Conservation (phyloP, 2,329 filamentous ascomycete species). For the Pseudocercospora fijiensis region DNA sequence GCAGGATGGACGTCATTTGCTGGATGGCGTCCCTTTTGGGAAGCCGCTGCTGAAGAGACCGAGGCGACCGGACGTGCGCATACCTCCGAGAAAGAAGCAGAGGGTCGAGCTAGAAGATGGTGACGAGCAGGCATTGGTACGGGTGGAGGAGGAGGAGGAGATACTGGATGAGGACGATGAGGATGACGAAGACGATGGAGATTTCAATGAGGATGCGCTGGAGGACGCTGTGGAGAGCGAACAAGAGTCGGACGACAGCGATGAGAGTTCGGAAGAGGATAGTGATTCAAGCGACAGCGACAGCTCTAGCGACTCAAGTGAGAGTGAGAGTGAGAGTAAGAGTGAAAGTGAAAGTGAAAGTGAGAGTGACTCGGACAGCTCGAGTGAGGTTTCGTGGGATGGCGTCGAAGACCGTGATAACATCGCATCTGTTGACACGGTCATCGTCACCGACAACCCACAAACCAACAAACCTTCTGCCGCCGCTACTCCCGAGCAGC, state of each 20-base stretch:
- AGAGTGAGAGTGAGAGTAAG: slow-evolving; percentile 25
- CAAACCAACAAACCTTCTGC: neutral
- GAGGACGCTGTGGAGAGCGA: slow-evolving; percentile 23
- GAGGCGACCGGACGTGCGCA: slow-evolving; percentile 40
- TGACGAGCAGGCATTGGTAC: slow-evolving; percentile 32
- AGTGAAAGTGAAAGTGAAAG: slow-evolving; percentile 26
- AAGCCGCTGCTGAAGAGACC: slow-evolving; percentile 63
- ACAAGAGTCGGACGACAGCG: slow-evolving; percentile 10
- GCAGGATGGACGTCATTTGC: slow-evolving; percentile 71
- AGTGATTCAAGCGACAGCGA: slow-evolving; percentile 24
- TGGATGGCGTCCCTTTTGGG: slow-evolving; percentile 85
- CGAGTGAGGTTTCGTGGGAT: slow-evolving; percentile 24
- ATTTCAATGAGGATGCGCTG: slow-evolving; percentile 24
- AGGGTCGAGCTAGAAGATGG: slow-evolving; percentile 23
- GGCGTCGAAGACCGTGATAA: slow-evolving; percentile 17
- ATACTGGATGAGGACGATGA: slow-evolving; percentile 33
- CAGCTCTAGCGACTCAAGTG: slow-evolving; percentile 21
- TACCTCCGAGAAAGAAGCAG: slow-evolving; percentile 35
- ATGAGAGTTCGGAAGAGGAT: slow-evolving; percentile 14
- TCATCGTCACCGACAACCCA: neutral
- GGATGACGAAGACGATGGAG: slow-evolving; percentile 26
- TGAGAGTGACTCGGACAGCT: slow-evolving; percentile 19
- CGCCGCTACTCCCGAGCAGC: neutral
- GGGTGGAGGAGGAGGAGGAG: slow-evolving; percentile 40
- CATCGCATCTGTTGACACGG: neutral